Percentiles rank a stretch among this genome's conserved stretches.
Evolutionary conservation across 2,329 filamentous ascomycete genomes (phyloP).

Genomic region (Metarhizium guizhouense): DNA sequence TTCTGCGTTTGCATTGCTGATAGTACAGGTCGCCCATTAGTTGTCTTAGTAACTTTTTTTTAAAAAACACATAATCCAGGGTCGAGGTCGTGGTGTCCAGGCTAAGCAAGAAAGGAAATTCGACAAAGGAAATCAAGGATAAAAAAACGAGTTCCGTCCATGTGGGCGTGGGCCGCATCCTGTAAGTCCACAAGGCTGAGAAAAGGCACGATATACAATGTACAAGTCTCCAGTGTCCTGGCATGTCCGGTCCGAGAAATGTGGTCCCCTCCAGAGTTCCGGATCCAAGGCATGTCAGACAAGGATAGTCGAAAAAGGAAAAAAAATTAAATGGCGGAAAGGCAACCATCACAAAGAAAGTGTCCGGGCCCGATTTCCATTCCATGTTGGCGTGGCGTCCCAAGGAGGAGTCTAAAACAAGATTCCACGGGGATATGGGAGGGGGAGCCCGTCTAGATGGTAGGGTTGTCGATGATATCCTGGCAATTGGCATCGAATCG

Average conservation of each 20-base stretch:
- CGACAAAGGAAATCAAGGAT: background rate
- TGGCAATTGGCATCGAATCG: conserved; percentile 96
- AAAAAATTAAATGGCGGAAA: too few relatives aligned
- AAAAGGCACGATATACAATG: conserved; percentile 3
- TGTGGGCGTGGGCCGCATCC: conserved; percentile 2
- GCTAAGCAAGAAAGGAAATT: background rate
- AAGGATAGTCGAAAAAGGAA: background rate
- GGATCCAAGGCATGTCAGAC: background rate
- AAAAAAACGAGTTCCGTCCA: background rate
- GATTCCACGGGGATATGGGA: too few relatives aligned
- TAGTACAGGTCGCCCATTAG: conserved; percentile 23
- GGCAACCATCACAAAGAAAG: background rate
- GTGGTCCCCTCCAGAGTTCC: background rate
- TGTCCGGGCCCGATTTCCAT: too few relatives aligned
- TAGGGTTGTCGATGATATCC: conserved; percentile 63
- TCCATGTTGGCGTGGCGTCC: too few relatives aligned
- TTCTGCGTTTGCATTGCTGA: conserved; percentile 20
- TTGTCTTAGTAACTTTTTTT: conserved; percentile 2
- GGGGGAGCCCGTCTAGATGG: conserved; percentile 30
- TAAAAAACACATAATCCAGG: conserved; percentile 15
- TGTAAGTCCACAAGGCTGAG: conserved; percentile 9
- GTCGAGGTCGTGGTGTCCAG: conserved; percentile 4
- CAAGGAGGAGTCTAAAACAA: too few relatives aligned
- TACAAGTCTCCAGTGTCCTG: conserved; percentile 3
- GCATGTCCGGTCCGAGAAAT: conserved; percentile 6